Percentiles rank a stretch among this genome's conserved stretches.
phyloP scores from a whole-genome alignment of 1,284 basidiomycete species.

The Wallemia ichthyophaga region DNA sequence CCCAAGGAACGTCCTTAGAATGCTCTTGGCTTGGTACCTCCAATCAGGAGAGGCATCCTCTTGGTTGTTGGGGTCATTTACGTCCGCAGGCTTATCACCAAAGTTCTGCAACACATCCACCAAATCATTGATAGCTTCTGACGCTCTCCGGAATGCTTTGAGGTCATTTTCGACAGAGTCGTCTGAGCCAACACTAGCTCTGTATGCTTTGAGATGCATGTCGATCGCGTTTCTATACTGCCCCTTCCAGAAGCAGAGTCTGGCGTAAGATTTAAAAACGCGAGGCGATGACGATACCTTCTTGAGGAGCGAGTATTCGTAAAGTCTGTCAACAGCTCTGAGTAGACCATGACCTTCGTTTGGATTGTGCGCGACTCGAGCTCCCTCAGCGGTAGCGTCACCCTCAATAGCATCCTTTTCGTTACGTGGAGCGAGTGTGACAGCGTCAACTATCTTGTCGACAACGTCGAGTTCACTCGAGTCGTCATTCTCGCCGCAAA shows the following conservation, averaged over 20 bases:
- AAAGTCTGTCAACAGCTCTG: slow-evolving; percentile 31
- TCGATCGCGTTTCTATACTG: slow-evolving; percentile 37
- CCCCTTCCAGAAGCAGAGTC: slow-evolving; percentile 38
- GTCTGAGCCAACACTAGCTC: slow-evolving; percentile 35
- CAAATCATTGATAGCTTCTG: slow-evolving; percentile 46
- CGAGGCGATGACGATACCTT: slow-evolving; percentile 36
- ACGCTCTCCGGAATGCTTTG: slow-evolving; percentile 34
- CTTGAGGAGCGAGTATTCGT: slow-evolving; percentile 46
- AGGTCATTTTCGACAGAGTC: slow-evolving; percentile 31
- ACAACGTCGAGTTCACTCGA: slow-evolving; percentile 33
- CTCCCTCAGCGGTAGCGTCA: slow-evolving; percentile 7
- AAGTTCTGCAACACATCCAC: slow-evolving; percentile 56
- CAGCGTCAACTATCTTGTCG: slow-evolving; percentile 57
- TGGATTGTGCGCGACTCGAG: slow-evolving; percentile 14
- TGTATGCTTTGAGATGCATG: slow-evolving; percentile 53
- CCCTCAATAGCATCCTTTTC: slow-evolving; percentile 15
- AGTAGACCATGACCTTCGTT: slow-evolving; percentile 36
- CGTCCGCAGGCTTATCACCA: slow-evolving; percentile 30
- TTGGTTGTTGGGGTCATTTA: slow-evolving; percentile 6
- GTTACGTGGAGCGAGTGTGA: slow-evolving; percentile 25
- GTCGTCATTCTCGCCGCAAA: slow-evolving; percentile 15
- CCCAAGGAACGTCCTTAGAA: slow-evolving; percentile 66
- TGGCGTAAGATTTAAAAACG: slow-evolving; percentile 47
- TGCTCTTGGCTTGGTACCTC: slow-evolving; percentile 55
- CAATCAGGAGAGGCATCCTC: slow-evolving; percentile 23